These are phyloP conservation scores for Hemileccinum impolitum DNA, from an alignment of 768 basidiomycete species.

Conservation along the genomic window DNA sequence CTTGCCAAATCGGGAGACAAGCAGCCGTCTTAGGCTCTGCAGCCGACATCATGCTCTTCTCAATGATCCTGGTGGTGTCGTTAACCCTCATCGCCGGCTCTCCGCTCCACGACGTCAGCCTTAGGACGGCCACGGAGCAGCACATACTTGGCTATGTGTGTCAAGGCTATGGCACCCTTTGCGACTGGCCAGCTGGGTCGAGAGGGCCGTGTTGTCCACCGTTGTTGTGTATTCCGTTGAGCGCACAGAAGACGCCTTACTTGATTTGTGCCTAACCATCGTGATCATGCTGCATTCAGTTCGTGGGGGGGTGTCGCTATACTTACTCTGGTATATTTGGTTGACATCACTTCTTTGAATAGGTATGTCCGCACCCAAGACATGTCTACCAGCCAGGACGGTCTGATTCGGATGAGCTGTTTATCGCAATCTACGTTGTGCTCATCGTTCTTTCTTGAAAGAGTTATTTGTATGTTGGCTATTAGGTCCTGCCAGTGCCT, in stretches of 20 bases:
- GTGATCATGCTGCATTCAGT: background rate
- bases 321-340: no score
- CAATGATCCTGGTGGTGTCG: background rate
- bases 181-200: constrained; percentile 17
- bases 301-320: no score
- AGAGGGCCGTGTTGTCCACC: constrained; percentile 14
- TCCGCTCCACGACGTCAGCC: background rate
- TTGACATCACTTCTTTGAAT: background rate
- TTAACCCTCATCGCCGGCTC: background rate
- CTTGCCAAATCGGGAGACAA: no score
- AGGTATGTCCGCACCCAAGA: no score
- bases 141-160: constrained; percentile 1
- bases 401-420: no score
- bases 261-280: constrained; percentile 8
- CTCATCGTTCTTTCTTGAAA: no score
- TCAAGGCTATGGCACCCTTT: constrained; percentile 1
- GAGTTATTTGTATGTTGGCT: no score
- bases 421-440: no score
- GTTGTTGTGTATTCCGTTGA: constrained; percentile 12
- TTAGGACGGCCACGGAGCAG: background rate
- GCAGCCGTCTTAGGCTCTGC: no score
- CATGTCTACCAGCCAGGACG: no score
- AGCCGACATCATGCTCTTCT: no score
- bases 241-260: constrained; percentile 4
- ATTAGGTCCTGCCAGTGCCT: no score